Base-by-base conservation (phyloP, 306 rosid species). In the Quercus wislizeni region DNA sequence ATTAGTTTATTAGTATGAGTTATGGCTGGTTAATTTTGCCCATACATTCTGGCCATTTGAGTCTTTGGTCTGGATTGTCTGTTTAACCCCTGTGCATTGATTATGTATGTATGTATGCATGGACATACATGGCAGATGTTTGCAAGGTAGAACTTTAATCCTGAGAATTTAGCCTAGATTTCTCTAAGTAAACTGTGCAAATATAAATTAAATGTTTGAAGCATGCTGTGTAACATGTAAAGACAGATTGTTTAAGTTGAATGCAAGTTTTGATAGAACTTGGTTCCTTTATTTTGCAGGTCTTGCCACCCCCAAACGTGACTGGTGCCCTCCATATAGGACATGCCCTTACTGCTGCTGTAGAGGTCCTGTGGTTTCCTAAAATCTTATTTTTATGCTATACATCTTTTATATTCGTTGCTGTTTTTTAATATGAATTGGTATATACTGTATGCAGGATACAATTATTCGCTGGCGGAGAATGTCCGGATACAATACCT, bases 241-340 rank as follows among this genome's bases (percentile, higher is more conserved):
- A 67, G 71, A 21, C 6, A 5, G 9, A 68, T 19, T 68, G 72
- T 33, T 38, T 63, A 68, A 35, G 19, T 68, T 68, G 54, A 19
- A 68, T 35, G 72, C 25, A 8, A 33, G 52, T 35, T 7, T 18
- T 67, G 20, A 67, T 68, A 33, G 72, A 68, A 68, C 18, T 75
- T 41, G 28, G 57, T 58, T 35, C 21, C 64, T 69, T 71, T 73
- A 55, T 83, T 75, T 83, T 81, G 71, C 87, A 95, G 99, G 97
- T 90, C 77, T 83, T 95, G 77, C 99, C 99, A 6, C 99, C 99
- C 64, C 98, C 99, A 13, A 95, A 93, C 56, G 98, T 93, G 84
- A 93, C 99, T 1, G 99, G 99, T 61, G 97, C 97, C 20, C 98
- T 95, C 80, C 98, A 95, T 79, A 95, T 93, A 38, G 99, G 99